Evolutionary conservation across 192 early-diverging fungal species (phyloP).

Genomic region (Kappamyces sp.): DNA sequence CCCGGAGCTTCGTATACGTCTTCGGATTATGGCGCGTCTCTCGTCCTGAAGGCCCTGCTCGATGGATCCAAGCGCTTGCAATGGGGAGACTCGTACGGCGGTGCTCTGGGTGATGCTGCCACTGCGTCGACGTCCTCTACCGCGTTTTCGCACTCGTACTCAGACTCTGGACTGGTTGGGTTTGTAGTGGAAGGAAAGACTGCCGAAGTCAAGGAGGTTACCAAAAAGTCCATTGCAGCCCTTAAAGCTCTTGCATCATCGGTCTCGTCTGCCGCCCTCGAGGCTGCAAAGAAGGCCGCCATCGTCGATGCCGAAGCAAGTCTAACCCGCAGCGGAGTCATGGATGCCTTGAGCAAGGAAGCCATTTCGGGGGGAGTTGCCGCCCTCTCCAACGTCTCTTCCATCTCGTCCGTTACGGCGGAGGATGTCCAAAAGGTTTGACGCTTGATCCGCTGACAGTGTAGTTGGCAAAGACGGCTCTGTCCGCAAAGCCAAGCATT

Average conservation of each 20-base stretch:
- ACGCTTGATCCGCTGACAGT: slow-evolving; percentile 2
- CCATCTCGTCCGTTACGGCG: slow-evolving; percentile 57
- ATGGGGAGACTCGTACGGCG: slow-evolving; percentile 36
- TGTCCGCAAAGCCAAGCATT: slow-evolving; percentile 66
- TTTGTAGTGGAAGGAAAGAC: slow-evolving; percentile 55
- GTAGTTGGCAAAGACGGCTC: slow-evolving; percentile 52
- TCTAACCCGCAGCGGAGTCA: slow-evolving; percentile 20
- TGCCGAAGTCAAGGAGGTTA: slow-evolving; percentile 31
- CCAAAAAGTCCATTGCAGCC: slow-evolving; percentile 28
- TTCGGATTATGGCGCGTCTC: slow-evolving; percentile 57
- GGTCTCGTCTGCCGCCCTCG: slow-evolving; percentile 29
- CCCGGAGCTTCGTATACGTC: slow-evolving; percentile 55
- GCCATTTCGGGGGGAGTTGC: slow-evolving; percentile 24
- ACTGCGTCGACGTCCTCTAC: slow-evolving; percentile 40
- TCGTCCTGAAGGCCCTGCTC: slow-evolving; percentile 43
- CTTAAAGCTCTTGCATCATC: slow-evolving; percentile 31
- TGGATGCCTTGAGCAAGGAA: slow-evolving; percentile 29
- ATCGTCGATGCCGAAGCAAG: slow-evolving; percentile 39
- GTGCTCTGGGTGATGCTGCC: slow-evolving; percentile 60
- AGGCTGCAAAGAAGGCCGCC: slow-evolving; percentile 43
- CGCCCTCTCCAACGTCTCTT: slow-evolving; percentile 40
- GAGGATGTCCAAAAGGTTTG: slow-evolving; percentile 58
- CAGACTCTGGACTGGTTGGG: slow-evolving; percentile 88
- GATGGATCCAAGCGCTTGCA: slow-evolving; percentile 36
- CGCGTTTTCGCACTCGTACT: slow-evolving; percentile 81